Percentiles rank a stretch among this genome's conserved stretches.
Evolutionary conservation across 176 grass and related monocot genomes (phyloP).

Genomic region (Avena atlantica): DNA sequence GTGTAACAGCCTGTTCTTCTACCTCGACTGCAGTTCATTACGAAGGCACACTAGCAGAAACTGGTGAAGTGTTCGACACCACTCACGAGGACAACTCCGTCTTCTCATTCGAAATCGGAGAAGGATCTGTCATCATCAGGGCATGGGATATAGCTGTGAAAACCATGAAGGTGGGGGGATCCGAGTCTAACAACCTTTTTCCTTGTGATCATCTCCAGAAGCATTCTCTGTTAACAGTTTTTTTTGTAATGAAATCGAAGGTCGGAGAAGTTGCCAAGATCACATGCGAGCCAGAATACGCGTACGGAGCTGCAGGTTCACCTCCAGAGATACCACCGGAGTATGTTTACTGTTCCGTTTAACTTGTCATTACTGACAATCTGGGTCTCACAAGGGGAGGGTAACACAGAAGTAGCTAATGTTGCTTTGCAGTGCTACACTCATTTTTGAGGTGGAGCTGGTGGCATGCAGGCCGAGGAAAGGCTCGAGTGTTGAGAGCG

Average conservation of each 20-base stretch:
- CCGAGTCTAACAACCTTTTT: not conserved
- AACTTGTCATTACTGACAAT: too few species aligned
- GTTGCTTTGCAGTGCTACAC: not conserved
- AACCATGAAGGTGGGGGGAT: slow-evolving; percentile 68
- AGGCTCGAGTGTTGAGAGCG: slow-evolving; percentile 51
- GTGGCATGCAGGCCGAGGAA: slow-evolving; percentile 65
- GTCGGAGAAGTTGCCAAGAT: too few species aligned
- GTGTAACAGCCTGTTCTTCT: not conserved
- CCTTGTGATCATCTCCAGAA: not conserved
- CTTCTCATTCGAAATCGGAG: slow-evolving; percentile 75
- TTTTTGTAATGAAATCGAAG: too few species aligned
- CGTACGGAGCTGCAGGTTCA: too few species aligned
- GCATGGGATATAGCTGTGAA: slow-evolving; percentile 67
- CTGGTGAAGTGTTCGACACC: slow-evolving; percentile 70
- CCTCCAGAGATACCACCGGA: too few species aligned
- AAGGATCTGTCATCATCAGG: slow-evolving; percentile 62
- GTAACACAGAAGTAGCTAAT: too few species aligned
- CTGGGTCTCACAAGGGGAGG: too few species aligned
- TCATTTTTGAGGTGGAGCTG: slow-evolving; percentile 27
- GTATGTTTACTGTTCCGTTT: not conserved
- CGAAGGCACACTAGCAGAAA: slow-evolving; percentile 69
- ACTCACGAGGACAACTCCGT: slow-evolving; percentile 72
- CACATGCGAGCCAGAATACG: too few species aligned
- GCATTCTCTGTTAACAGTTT: slow-evolving; percentile 13
- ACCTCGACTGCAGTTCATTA: slow-evolving; percentile 60